Percentiles rank a stretch among this genome's conserved stretches.
Evolutionary conservation across 163 green algal genomes (phyloP).

Genomic region (Volvox carteri): DNA sequence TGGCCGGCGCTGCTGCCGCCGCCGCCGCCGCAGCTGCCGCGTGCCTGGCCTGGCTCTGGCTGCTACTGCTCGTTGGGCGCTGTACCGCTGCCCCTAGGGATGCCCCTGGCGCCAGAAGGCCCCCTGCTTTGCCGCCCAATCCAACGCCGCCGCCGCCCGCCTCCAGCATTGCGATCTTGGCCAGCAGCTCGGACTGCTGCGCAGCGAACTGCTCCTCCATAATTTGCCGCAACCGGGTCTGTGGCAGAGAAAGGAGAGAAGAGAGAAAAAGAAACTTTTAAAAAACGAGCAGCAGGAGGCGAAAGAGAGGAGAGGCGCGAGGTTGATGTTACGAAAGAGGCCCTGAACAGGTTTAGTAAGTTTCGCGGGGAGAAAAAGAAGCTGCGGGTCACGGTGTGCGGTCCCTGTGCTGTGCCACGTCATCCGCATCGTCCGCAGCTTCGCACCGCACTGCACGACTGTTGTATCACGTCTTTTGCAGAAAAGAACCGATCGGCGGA

Average conservation of each 20-base stretch:
- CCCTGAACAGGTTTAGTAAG: no score
- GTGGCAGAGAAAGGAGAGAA: not conserved
- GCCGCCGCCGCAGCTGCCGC: not conserved
- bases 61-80: not conserved
- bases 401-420: no score
- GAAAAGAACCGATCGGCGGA: no score
- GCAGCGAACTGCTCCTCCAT: conserved; percentile 75
- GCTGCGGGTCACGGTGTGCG: no score
- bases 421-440: no score
- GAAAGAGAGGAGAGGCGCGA: no score
- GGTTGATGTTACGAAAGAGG: no score
- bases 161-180: conserved; percentile 69
- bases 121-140: not conserved
- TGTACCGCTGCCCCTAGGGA: not conserved
- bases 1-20: not conserved
- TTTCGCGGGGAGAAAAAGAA: no score
- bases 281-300: no score
- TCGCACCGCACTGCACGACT: no score
- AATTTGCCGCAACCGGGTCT: conserved; percentile 48
- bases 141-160: not conserved
- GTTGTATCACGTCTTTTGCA: no score
- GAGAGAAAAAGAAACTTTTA: no score
- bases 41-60: not conserved
- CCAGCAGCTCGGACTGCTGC: conserved; percentile 68
- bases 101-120: not conserved